A percentile compares a stretch with the other conserved stretches of the same genome.
Evolutionary conservation across 2,329 filamentous ascomycete genomes (phyloP).

Genomic region (Mollisiaceae sp.): DNA sequence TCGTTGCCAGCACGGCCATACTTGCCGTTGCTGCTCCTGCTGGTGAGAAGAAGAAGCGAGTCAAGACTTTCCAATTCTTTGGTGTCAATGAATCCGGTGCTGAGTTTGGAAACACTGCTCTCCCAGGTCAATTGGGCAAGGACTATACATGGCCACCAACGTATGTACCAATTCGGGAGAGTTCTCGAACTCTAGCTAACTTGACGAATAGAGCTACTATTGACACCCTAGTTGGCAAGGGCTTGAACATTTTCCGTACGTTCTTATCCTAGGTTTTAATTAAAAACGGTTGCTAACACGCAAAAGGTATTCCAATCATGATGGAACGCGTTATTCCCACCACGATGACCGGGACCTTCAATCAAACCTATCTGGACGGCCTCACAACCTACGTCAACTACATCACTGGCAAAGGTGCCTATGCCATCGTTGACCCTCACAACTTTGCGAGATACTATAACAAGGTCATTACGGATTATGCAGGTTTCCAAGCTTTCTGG

Average conservation of each 20-base stretch:
- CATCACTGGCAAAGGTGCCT: conserved; percentile 53
- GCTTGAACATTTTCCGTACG: conserved; percentile 43
- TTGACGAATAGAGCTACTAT: conserved; percentile 21
- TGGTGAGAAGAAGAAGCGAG: conserved; percentile 30
- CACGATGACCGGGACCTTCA: conserved; percentile 51
- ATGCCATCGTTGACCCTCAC: conserved; percentile 55
- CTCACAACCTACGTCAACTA: conserved; percentile 50
- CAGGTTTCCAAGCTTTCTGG: conserved; percentile 48
- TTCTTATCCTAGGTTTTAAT: neutral
- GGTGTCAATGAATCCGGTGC: conserved; percentile 56
- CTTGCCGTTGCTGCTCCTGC: conserved; percentile 37
- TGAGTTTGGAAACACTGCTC: conserved; percentile 62
- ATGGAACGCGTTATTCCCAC: conserved; percentile 63
- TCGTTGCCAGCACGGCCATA: conserved; percentile 30
- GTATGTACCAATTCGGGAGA: conserved; percentile 7
- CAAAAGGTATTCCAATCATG: conserved; percentile 46
- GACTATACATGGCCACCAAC: conserved; percentile 66
- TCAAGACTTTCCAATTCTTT: conserved; percentile 28
- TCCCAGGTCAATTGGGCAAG: conserved; percentile 60
- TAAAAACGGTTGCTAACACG: conserved; percentile 49
- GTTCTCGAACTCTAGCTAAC: neutral
- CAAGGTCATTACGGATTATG: conserved; percentile 45
- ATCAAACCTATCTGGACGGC: conserved; percentile 50
- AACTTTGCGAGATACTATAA: conserved; percentile 56
- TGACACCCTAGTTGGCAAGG: conserved; percentile 33